Evolutionary conservation across 2,329 filamentous ascomycete genomes (phyloP).

Genomic region (Botrytis paeoniae): DNA sequence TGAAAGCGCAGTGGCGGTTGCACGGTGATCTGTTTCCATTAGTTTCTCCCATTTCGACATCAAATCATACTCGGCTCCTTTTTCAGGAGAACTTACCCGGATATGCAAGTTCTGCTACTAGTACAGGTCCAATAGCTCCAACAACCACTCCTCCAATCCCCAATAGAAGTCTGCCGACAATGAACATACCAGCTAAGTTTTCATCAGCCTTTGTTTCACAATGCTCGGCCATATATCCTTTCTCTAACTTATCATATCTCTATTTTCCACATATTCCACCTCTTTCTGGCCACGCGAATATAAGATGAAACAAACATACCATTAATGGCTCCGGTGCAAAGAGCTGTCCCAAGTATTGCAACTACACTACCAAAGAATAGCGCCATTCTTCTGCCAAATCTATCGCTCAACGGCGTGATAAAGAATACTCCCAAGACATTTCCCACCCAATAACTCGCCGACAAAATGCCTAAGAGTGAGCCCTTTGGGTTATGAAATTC

Average conservation of each 20-base stretch:
- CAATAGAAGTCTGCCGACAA: constrained; percentile 12
- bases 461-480: constrained; percentile 23
- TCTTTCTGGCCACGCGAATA: not conserved
- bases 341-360: constrained; percentile 15
- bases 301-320: not conserved
- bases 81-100: not conserved
- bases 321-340: constrained; percentile 16
- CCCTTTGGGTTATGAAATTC: constrained; percentile 25
- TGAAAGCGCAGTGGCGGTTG: constrained; percentile 38
- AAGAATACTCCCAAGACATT: constrained; percentile 27
- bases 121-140: constrained; percentile 24
- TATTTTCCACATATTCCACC: too few species aligned
- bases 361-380: constrained; percentile 19
- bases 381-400: constrained; percentile 15
- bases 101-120: constrained; percentile 20
- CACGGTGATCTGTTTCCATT: constrained; percentile 31
- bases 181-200: constrained; percentile 16
- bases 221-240: not conserved
- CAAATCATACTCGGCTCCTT: not conserved
- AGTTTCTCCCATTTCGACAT: not conserved
- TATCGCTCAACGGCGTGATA: constrained; percentile 22
- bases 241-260: not conserved
- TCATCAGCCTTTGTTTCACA: not conserved
- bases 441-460: constrained; percentile 27
- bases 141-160: constrained; percentile 22